Evolutionary conservation across 2,329 filamentous ascomycete species (phyloP), one percentile per base, ranked within the genome.

Genomic region (Aspergillus melleus): DNA sequence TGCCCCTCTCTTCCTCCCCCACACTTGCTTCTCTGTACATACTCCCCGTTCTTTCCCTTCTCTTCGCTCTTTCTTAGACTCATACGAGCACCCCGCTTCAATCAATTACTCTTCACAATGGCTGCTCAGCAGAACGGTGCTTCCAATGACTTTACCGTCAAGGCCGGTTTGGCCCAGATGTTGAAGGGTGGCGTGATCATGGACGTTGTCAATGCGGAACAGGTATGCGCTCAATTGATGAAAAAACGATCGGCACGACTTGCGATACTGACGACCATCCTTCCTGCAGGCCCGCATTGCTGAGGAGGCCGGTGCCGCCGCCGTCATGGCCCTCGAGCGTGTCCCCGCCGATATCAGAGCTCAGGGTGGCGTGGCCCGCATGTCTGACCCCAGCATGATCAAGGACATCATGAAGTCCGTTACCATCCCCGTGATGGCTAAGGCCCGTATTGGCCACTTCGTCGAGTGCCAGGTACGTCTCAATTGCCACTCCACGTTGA

Each of bases 101-200:
- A 5, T 42, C 36, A 9, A 42, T 36, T 3, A 36, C 36, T 42
- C 14, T n/a, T 42, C 63, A 70, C 64, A 73, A 78, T 78, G 76
- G 71, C 75, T 61, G 66, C 74, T 60, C 63, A 65, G 59, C 60
- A 57, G 60, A 70, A 67, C 60, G 73, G 71, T 61, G 63, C 78
- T 52, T 75, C 78, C 65, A 81, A 82, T 66, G 83, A 86, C 77
- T 96, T 97, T 79, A 88, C 88, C 68, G 89, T 97, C 84, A 99
- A 99, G 86, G 90, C 92, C 56, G 95, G 94, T 61, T 84, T 99
- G 66, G 95, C 95, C 24, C 90, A 96, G 79, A 99, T 99, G 95
- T 83, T 98, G 79, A 97, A 98, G 84, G 95, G 95, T 75, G 95
- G 95, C 72, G 95, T 99, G 66, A 99, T 99, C 80, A 99, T 99